Evolutionary conservation across 1,284 basidiomycete genomes (phyloP).

Genomic region (Malassezia caprae): DNA sequence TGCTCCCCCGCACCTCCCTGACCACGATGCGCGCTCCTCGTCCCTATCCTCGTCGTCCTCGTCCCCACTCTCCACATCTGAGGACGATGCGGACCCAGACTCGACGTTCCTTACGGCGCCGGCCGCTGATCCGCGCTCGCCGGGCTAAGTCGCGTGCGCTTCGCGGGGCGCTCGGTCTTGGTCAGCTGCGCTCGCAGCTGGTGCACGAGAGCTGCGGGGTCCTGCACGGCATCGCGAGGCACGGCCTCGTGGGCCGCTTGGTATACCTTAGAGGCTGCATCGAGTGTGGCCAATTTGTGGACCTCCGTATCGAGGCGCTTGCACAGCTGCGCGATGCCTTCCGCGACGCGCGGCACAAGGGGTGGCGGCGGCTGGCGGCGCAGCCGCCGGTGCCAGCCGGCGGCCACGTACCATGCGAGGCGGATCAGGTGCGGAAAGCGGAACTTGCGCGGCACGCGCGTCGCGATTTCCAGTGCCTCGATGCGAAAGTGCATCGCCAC

Average conservation of each 20-base stretch:
- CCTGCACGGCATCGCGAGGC: slow-evolving; percentile 9
- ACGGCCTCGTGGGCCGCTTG: slow-evolving; percentile 10
- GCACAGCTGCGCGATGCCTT: slow-evolving; percentile 7
- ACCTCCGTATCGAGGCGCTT: slow-evolving; percentile 6
- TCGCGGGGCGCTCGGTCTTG: not conserved
- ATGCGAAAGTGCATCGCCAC: slow-evolving; percentile 58
- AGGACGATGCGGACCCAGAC: slow-evolving; percentile 13
- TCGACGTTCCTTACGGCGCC: slow-evolving; percentile 22
- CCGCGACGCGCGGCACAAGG: not conserved
- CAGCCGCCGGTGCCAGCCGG: slow-evolving; percentile 26
- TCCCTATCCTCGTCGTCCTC: not conserved
- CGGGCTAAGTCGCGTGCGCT: not conserved
- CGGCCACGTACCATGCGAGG: slow-evolving; percentile 48
- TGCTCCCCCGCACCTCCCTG: too few relatives aligned
- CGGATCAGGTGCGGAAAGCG: slow-evolving; percentile 61
- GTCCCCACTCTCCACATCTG: slow-evolving; percentile 2
- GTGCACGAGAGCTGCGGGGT: slow-evolving; percentile 1
- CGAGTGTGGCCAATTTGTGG: not conserved
- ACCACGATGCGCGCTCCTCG: not conserved
- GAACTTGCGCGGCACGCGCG: slow-evolving; percentile 87
- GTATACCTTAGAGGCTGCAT: slow-evolving; percentile 3
- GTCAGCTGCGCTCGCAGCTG: not conserved
- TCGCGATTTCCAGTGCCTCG: slow-evolving; percentile 79
- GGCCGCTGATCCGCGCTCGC: not conserved
- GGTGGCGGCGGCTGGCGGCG: not conserved